phyloP scores from a whole-genome alignment of 768 basidiomycete species.

The Boletus huronensis region DNA sequence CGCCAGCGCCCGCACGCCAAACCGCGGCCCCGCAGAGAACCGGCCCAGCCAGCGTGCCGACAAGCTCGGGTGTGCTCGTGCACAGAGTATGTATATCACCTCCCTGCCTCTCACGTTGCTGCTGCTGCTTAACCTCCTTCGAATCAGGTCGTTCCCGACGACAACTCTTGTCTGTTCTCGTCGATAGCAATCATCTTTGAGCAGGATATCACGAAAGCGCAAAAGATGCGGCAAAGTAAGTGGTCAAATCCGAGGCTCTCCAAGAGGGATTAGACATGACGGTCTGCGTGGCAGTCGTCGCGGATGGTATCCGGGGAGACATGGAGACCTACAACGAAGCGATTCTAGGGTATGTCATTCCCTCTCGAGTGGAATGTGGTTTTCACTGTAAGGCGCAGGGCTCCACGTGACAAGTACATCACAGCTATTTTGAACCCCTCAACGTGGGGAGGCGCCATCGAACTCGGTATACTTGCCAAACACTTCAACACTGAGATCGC shows the following conservation, averaged over 20 bases:
- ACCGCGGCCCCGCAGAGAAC: slow-evolving; percentile 12
- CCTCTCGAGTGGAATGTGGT: not conserved
- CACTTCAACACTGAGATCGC: slow-evolving; percentile 85
- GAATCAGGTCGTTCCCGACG: slow-evolving; percentile 83
- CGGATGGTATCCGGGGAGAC: slow-evolving; percentile 72
- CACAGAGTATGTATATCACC: slow-evolving; percentile 50
- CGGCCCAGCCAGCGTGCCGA: slow-evolving; percentile 58
- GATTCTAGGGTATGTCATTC: slow-evolving; percentile 69
- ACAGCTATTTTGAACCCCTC: slow-evolving; percentile 71
- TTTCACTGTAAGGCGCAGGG: slow-evolving; percentile 35
- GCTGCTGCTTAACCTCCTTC: not conserved
- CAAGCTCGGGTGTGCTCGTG: slow-evolving; percentile 64
- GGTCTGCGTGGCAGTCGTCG: slow-evolving; percentile 59
- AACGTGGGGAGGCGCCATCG: slow-evolving; percentile 96
- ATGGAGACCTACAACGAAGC: slow-evolving; percentile 75
- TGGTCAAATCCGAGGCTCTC: not conserved
- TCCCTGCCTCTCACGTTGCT: slow-evolving; percentile 1
- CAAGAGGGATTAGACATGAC: slow-evolving; percentile 4
- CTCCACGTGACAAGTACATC: slow-evolving; percentile 67
- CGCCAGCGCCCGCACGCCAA: slow-evolving; percentile 14
- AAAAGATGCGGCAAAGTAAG: slow-evolving; percentile 70
- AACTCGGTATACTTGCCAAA: slow-evolving; percentile 78
- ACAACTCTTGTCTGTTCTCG: slow-evolving; percentile 94
- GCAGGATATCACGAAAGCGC: slow-evolving; percentile 72
- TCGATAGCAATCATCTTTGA: slow-evolving; percentile 83